These are phyloP conservation scores for Arthrinium puccinioides DNA, from an alignment of 2,329 filamentous ascomycete genomes.

Conservation along the genomic window DNA sequence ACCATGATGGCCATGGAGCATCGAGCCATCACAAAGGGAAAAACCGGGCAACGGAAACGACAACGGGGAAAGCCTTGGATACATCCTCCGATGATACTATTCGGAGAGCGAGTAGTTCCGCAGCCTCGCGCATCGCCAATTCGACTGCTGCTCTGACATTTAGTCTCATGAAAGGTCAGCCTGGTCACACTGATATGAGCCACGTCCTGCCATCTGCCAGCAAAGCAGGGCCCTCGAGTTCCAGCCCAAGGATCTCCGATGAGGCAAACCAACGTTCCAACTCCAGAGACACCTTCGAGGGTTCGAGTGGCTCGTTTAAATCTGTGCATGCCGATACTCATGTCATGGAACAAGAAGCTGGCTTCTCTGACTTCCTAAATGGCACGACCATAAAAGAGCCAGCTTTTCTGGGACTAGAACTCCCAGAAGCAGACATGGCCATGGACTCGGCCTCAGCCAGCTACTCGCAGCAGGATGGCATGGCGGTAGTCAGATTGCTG, in stretches of 20 bases:
- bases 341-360: conserved; percentile 21
- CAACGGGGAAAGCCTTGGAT: background rate
- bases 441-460: no score
- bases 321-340: conserved; percentile 19
- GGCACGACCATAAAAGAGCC: conserved; percentile 5
- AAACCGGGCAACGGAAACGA: background rate
- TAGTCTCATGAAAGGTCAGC: background rate
- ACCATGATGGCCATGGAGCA: no score
- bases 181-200: background rate
- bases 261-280: background rate
- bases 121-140: background rate
- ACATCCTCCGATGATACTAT: background rate
- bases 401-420: no score
- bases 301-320: conserved; percentile 13
- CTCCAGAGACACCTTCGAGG: no score
- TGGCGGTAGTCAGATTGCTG: conserved; percentile 18
- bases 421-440: no score
- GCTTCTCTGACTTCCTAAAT: conserved; percentile 30
- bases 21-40: no score
- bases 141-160: background rate
- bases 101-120: no score
- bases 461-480: conserved; percentile 14
- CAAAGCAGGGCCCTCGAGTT: background rate
- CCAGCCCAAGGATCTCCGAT: conserved; percentile 1
- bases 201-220: background rate